Evolutionary conservation across 1,139 yeast genomes (phyloP), one percentile per base, ranked within the genome.

Genomic region (Groenewaldozyma auringiensis): DNA sequence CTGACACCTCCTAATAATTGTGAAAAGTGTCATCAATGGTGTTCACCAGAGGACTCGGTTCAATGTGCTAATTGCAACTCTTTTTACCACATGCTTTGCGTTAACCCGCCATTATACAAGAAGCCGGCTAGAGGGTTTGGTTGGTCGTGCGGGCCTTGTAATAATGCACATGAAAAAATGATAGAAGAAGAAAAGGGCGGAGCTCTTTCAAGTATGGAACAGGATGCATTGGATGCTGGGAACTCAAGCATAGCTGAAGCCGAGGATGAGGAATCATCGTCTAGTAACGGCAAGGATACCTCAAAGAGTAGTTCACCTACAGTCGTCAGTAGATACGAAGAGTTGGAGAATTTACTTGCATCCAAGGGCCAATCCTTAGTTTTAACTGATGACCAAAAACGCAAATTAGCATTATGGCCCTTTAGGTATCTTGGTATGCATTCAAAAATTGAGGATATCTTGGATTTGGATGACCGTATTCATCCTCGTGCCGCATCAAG

Each of bases 141-240:
- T 4, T 89, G 96, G 96, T 75, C 88, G n/a, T 89, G 96, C 70
- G 92, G 87, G 21, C 63, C 70, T 2, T 88, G 96, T 65, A 74
- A 84, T 17, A 51, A 55, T 14, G 61, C 57, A 1, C 47, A 51
- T 8, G 61, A 57, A 38, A 43, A 53, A 21, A 52, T 49, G 37
- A 48, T 58, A 17, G 53, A 56, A 21, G 65, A 56, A 44, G 53
- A 51, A 21, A 55, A 53, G 18, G 62, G 62, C 1, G 47, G 39
- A 22, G 40, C 45, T 14, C 21, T 22, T 3, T 34, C 43, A 9
- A 8, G 9, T 25, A n/a, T n/a, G n/a, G n/a, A n/a, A n/a, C 11
- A 6, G 11, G 47, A 37, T 32, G 31, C 37, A 2, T n/a, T 20
- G 33, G 47, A 25, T 32, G 47, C 40, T 36, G 43, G 27, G 3